A percentile compares a stretch with the other conserved stretches of the same genome.
These are phyloP conservation scores for Ascochyta lentis DNA, from an alignment of 2,329 filamentous ascomycete genomes.

Conservation along the genomic window DNA sequence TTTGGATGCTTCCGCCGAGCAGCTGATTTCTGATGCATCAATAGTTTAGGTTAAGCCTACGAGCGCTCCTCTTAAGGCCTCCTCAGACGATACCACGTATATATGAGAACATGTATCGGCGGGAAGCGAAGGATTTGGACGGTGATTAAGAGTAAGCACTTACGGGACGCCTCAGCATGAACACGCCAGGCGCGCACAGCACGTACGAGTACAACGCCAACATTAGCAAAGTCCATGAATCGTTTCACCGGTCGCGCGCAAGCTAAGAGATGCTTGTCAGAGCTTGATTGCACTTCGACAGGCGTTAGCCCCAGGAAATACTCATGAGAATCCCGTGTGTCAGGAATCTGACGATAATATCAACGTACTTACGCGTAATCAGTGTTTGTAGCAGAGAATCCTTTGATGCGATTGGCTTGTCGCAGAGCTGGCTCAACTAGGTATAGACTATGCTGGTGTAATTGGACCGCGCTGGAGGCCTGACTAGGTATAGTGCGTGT, in stretches of 20 bases:
- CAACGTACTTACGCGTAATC: too few species aligned
- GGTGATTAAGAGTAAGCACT: not conserved
- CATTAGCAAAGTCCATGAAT: not conserved
- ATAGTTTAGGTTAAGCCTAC: not conserved
- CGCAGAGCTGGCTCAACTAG: slow-evolving; percentile 7
- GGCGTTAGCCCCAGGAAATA: not conserved
- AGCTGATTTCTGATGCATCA: not conserved
- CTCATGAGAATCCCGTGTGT: too few species aligned
- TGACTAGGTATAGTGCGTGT: slow-evolving; percentile 18
- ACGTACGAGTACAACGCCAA: not conserved
- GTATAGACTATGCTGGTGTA: slow-evolving; percentile 9
- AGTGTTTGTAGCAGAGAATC: too few species aligned
- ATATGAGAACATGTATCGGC: not conserved
- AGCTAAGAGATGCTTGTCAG: slow-evolving; percentile 8
- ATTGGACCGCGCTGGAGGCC: slow-evolving; percentile 28
- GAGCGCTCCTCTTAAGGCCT: not conserved
- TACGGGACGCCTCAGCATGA: not conserved
- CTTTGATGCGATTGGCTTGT: slow-evolving; percentile 10
- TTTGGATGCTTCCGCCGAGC: not conserved
- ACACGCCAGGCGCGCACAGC: not conserved
- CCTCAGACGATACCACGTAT: not conserved
- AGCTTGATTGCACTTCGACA: slow-evolving; percentile 1
- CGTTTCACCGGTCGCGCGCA: not conserved
- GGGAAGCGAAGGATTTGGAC: not conserved
- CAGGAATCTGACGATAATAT: too few species aligned